Base-by-base conservation (phyloP, 306 rosid genomes). In the Acmispon strigosus region DNA sequence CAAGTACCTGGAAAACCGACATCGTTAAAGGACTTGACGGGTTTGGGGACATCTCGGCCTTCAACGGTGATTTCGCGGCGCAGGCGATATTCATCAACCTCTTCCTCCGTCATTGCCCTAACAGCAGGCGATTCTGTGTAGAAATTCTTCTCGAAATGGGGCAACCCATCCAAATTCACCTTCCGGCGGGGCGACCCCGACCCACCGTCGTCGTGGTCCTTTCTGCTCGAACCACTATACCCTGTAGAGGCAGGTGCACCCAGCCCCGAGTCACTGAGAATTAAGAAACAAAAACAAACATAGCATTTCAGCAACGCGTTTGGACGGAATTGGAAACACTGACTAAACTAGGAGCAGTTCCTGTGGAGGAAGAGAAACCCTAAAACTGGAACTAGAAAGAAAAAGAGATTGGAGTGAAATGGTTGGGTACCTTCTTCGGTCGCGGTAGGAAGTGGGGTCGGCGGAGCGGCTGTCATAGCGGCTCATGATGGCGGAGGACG, bases 21-120 rank as follows among this genome's bases (percentile, higher is more conserved):
- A 73, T 89, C 96, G 2, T 70, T 67, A 53, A 94, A 94, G 64
- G 83, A 75, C 84, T 89, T 87, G 80, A 94, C 90, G 19, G 99
- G 99, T 61, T 86, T 91, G n/a, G 99, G 99, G 36, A 94, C 89
- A 76, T 91, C 99, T 11, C 87, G 90, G 27, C 99, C 97, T 83
- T 94, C 99, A 73, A 94, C 84, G 7, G 96, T 91, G 68, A 94
- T 91, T 66, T 91, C 99, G 55, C 99, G 87, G 73, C 45, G 82
- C 29, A 10, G 80, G 11, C 92, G 85, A 69, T 89, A 94, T 66
- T 94, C 96, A 69, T 73, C 84, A 48, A 94, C 96, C 63, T 91
- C 96, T 17, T 29, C 81, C 49, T 91, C 99, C 0, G 97, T 83
- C 96, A 94, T 94, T 77, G 81, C 84, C 48, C 86, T 86, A 64